These are phyloP conservation scores for Agastache rugosa DNA, from an alignment of 257 asterid genomes.

Conservation along the genomic window DNA sequence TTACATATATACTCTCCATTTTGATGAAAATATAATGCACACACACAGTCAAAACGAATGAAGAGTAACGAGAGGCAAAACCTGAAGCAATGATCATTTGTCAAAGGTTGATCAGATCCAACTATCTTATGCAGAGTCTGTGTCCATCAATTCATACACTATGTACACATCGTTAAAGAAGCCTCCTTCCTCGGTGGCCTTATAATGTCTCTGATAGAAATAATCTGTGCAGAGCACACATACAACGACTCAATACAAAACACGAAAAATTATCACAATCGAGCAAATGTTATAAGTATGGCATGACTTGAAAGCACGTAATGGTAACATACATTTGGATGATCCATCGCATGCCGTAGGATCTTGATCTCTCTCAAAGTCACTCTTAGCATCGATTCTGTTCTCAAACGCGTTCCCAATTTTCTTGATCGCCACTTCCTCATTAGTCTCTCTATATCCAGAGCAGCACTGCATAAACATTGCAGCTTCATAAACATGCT, in stretches of 20 bases:
- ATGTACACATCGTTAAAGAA: slow-evolving; percentile 31
- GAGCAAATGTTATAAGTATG: not conserved
- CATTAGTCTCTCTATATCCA: slow-evolving; percentile 29
- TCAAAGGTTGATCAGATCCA: slow-evolving; percentile 18
- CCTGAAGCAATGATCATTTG: slow-evolving; percentile 33
- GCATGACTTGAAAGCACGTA: not conserved
- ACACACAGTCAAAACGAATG: not conserved
- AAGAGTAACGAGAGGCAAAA: slow-evolving; percentile 7
- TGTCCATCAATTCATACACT: slow-evolving; percentile 37
- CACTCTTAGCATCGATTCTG: slow-evolving; percentile 33
- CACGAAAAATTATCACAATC: not conserved
- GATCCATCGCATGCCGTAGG: slow-evolving; percentile 37
- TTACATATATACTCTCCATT: not conserved
- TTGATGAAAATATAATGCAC: too few relatives aligned
- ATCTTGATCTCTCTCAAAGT: slow-evolving; percentile 33
- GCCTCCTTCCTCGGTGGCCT: slow-evolving; percentile 33
- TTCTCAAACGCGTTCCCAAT: slow-evolving; percentile 30
- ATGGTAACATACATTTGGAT: slow-evolving; percentile 22
- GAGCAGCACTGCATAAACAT: slow-evolving; percentile 27
- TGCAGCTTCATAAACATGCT: not conserved
- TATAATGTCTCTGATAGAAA: slow-evolving; percentile 28
- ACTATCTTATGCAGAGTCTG: slow-evolving; percentile 30
- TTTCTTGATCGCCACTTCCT: slow-evolving; percentile 35
- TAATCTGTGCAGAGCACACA: slow-evolving; percentile 26
- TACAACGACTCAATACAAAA: not conserved